A percentile compares a stretch with the other conserved stretches of the same genome.
phyloP scores from a whole-genome alignment of 306 rosid genomes.

The Acacia confusa region DNA sequence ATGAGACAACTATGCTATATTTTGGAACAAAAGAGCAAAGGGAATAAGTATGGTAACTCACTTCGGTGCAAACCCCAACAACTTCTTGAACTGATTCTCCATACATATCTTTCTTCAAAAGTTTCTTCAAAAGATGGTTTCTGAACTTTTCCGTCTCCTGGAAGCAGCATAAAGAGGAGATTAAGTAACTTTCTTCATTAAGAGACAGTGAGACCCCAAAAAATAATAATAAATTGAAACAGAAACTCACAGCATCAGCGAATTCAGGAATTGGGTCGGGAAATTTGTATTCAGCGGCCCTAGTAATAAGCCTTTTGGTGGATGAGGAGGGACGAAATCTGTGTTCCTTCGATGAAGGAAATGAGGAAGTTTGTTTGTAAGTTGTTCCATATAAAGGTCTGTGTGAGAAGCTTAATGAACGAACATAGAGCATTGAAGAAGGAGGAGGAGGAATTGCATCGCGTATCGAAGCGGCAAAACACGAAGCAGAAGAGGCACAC shows the following conservation, averaged over 20 bases:
- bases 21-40: background rate
- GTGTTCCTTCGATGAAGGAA: constrained; percentile 19
- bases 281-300: constrained; percentile 78
- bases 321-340: constrained; percentile 15
- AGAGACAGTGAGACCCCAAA: background rate
- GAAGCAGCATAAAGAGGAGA: constrained; percentile 14
- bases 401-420: constrained; percentile 27
- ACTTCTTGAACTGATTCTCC: constrained; percentile 72
- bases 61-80: constrained; percentile 82
- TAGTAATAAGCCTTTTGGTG: constrained; percentile 23
- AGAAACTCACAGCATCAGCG: constrained; percentile 63
- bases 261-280: constrained; percentile 97
- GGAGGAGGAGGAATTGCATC: constrained; percentile 10
- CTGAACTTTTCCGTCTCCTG: constrained; percentile 78
- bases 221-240: background rate
- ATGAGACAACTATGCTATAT: background rate
- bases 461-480: constrained; percentile 21
- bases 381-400: constrained; percentile 13
- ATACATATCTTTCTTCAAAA: constrained; percentile 63
- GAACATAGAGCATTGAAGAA: background rate
- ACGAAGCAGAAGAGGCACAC: constrained; percentile 26
- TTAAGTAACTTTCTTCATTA: background rate
- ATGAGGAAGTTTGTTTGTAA: constrained; percentile 33
- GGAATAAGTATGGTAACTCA: constrained; percentile 27
- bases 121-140: constrained; percentile 61